Percentiles rank a stretch among this genome's conserved stretches.
Evolutionary conservation across 768 basidiomycete genomes (phyloP).

Genomic region (Tricholoma sp.): DNA sequence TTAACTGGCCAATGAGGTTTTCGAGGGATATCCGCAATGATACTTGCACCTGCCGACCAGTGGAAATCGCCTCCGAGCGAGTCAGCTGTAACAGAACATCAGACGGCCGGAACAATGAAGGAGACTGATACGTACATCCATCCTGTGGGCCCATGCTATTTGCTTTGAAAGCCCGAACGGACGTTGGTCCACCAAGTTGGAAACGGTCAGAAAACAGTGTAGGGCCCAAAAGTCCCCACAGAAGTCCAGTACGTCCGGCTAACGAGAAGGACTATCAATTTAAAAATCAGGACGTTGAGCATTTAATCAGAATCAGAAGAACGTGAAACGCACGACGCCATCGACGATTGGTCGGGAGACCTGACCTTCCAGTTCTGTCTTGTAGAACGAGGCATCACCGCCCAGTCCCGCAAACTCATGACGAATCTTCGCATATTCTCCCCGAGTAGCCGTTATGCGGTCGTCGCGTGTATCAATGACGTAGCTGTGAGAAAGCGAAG

Average conservation of each 20-base stretch:
- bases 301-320: background rate
- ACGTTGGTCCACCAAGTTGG: slow-evolving; percentile 89
- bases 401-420: slow-evolving; percentile 78
- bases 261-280: slow-evolving; percentile 65
- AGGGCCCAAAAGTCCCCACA: slow-evolving; percentile 53
- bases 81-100: slow-evolving; percentile 48
- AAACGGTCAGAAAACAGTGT: slow-evolving; percentile 80
- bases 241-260: slow-evolving; percentile 62
- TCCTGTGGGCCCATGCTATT: slow-evolving; percentile 79
- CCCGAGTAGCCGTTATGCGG: slow-evolving; percentile 53
- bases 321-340: slow-evolving; percentile 47
- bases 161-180: slow-evolving; percentile 69
- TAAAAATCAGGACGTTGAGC: background rate
- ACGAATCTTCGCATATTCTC: slow-evolving; percentile 55
- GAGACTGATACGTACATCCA: slow-evolving; percentile 40
- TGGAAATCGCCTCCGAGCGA: slow-evolving; percentile 79
- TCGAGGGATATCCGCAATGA: slow-evolving; percentile 68
- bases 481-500: slow-evolving; percentile 76
- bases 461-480: slow-evolving; percentile 74
- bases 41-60: slow-evolving; percentile 71
- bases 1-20: slow-evolving; percentile 85
- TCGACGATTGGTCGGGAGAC: slow-evolving; percentile 51
- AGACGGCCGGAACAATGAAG: background rate
- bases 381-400: slow-evolving; percentile 74
- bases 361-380: slow-evolving; percentile 63